Evolutionary conservation across 1,284 basidiomycete genomes (phyloP).

Genomic region (Cutaneotrichosporon sp.): DNA sequence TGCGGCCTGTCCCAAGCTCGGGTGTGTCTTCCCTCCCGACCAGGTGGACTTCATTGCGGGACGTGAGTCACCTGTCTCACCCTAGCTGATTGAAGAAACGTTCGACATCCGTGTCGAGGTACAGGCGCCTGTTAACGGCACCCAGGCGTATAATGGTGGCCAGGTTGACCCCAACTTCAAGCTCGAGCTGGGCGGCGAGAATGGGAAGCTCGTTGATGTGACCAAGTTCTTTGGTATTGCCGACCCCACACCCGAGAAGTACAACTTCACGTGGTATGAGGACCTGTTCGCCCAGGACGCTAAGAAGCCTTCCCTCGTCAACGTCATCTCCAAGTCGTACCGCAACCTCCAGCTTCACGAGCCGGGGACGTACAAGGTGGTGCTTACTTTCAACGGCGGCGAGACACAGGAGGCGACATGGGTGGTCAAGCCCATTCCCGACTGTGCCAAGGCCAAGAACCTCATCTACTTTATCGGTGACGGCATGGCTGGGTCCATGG

Average conservation of each 20-base stretch:
- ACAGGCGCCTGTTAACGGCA: constrained; percentile 50
- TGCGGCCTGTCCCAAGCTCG: constrained; percentile 45
- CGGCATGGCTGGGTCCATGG: constrained; percentile 44
- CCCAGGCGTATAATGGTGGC: constrained; percentile 48
- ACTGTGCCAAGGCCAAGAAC: constrained; percentile 45
- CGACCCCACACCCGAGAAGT: constrained; percentile 30
- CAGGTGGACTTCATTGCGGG: constrained; percentile 43
- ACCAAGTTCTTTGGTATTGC: constrained; percentile 41
- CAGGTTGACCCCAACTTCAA: constrained; percentile 35
- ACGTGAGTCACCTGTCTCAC: constrained; percentile 18
- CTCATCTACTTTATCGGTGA: constrained; percentile 49
- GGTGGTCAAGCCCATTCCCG: constrained; percentile 36
- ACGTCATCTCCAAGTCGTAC: constrained; percentile 48
- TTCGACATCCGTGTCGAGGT: constrained; percentile 47
- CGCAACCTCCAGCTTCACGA: constrained; percentile 43
- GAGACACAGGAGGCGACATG: constrained; percentile 35
- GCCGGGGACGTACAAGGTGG: constrained; percentile 30
- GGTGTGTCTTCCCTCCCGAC: constrained; percentile 46
- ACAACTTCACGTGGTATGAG: constrained; percentile 44
- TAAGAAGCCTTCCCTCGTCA: constrained; percentile 40
- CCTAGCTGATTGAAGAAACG: constrained; percentile 20
- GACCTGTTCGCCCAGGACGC: constrained; percentile 47
- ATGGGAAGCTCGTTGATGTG: constrained; percentile 33
- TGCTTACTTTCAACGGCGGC: constrained; percentile 33
- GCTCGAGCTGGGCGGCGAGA: constrained; percentile 39